Conservation (phyloP, 2,329 filamentous ascomycete genomes). For the Chaetoscypha palmicola region DNA sequence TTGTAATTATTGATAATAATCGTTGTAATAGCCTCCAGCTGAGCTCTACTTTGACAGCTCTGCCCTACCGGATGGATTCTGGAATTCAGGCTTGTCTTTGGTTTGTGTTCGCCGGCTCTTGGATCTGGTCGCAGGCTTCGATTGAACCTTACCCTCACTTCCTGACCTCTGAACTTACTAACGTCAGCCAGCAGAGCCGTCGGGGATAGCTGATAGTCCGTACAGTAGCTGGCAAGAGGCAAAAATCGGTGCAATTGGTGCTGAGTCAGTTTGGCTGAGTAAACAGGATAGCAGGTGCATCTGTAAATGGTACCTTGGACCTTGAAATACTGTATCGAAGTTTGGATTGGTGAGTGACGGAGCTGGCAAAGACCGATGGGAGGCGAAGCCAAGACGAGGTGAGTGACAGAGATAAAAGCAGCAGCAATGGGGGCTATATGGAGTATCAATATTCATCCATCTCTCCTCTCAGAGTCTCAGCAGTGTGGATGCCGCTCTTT, state of each 20-base stretch:
- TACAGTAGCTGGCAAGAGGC: not conserved
- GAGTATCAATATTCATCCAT: not conserved
- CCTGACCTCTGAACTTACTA: no score
- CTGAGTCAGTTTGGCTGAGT: not conserved
- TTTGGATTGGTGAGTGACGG: not conserved
- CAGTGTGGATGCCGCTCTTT: not conserved
- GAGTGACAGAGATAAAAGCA: not conserved
- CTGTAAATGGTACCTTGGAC: not conserved
- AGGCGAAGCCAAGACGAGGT: not conserved
- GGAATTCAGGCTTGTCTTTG: no score
- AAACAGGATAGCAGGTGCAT: not conserved
- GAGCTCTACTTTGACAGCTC: no score
- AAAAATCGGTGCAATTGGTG: not conserved
- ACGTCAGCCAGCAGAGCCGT: not conserved
- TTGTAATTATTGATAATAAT: no score
- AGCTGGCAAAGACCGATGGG: not conserved
- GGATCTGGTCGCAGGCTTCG: no score
- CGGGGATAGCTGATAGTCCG: no score
- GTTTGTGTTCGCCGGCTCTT: no score
- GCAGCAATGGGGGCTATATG: not conserved
- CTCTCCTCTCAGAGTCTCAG: not conserved
- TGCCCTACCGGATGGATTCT: no score
- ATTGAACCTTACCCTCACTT: no score
- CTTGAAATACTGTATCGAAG: not conserved
- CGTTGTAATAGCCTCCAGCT: no score